A percentile compares a stretch with the other conserved stretches of the same genome.
Conservation (phyloP, 192 early-diverging fungal species). For the Geranomyces variabilis region DNA sequence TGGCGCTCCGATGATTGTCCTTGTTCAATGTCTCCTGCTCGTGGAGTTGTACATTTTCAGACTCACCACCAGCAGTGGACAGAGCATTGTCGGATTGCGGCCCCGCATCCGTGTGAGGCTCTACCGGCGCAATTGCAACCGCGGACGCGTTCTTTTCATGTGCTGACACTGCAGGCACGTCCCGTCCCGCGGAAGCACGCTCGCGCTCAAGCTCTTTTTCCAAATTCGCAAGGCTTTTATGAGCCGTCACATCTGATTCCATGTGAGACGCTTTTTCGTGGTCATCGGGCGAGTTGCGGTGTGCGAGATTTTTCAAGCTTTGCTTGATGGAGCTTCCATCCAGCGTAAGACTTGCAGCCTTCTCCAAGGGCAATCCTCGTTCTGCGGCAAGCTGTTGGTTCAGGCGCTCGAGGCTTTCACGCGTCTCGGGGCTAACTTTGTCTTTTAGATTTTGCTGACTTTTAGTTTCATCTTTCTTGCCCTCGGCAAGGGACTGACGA, state of each 20-base stretch:
- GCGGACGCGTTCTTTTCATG: neutral
- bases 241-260: neutral
- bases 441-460: conserved; percentile 6
- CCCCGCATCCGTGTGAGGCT: neutral
- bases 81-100: too few species aligned
- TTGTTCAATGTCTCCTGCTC: neutral
- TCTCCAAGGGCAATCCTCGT: conserved; percentile 13
- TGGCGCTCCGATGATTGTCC: conserved; percentile 7
- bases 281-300: conserved; percentile 5
- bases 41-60: too few species aligned
- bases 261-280: neutral
- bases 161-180: too few species aligned
- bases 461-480: conserved; percentile 17
- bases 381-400: conserved; percentile 27
- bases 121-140: conserved; percentile 8
- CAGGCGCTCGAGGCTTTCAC: conserved; percentile 13
- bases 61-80: too few species aligned
- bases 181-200: neutral
- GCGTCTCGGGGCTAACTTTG: conserved; percentile 1
- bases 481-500: neutral
- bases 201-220: neutral
- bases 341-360: conserved; percentile 14
- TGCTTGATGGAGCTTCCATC: conserved; percentile 6
- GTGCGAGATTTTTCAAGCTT: conserved; percentile 22
- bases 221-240: neutral